Base-by-base conservation (phyloP, 306 rosid species). In the Biancaea sappan region DNA sequence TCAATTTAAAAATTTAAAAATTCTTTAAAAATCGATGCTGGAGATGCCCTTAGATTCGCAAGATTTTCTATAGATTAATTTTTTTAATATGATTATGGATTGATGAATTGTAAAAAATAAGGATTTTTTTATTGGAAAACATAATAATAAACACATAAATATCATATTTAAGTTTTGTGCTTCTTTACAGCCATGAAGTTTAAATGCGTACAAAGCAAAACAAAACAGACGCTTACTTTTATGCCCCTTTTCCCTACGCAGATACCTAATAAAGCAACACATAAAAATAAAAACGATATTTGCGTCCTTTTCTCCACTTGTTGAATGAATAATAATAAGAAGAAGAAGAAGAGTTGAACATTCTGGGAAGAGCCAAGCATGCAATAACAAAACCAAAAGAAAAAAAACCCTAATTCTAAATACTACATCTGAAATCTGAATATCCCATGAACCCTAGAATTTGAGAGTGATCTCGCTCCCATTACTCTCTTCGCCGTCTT, bases 381-480 rank as follows among this genome's bases (percentile, higher is more conserved):
- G 72, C 72, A 70, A 81, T 24, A 41, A 16, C 46, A 1, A 6
- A 38, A 38, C 6, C 5, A 0, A 1, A 10, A 12, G 5, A 47
- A 47, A 9, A 31, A 40, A 71, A 54, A 74, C 71, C 77, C 79
- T 54, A 73, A 38, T 63, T 44, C 81, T 77, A 48, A 48, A 71
- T 48, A 73, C 81, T 77, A 81, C 65, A 12, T n/a, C 53, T 72
- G 71, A 50, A 71, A 12, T n/a, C 53, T 72, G 71, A 50, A 34
- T 46, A 64, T 28, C n/a, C 65, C 48, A 50, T 40, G 31, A 67
- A 18, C 63, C 37, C 86, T 84, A 94, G 85, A 94, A 92, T 76
- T 94, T 92, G 76, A 90, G 93, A 57, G 90, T 90, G 78, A 90
- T 90, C 56, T 90, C 92, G 82, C 92, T 90, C 62, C 91, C 93